These are phyloP conservation scores for Lepiota brunneoincarnata DNA, from an alignment of 768 basidiomycete genomes.

Conservation along the genomic window DNA sequence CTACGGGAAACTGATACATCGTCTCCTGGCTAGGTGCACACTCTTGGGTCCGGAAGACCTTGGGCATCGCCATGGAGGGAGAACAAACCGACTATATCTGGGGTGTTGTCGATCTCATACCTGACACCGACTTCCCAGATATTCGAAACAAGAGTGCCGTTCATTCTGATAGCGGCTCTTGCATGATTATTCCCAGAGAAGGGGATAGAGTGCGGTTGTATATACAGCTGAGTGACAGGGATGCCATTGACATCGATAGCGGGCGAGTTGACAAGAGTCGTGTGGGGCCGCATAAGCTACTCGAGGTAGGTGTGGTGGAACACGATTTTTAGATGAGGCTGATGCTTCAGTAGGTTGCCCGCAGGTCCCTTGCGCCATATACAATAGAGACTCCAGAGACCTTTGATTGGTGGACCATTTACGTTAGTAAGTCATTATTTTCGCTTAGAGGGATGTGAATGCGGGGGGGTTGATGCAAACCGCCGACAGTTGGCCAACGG, in stretches of 20 bases:
- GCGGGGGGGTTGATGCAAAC: background rate
- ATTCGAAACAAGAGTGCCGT: slow-evolving; percentile 62
- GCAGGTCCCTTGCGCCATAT: slow-evolving; percentile 57
- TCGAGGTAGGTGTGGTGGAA: slow-evolving; percentile 39
- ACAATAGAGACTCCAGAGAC: slow-evolving; percentile 42
- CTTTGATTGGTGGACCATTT: slow-evolving; percentile 74
- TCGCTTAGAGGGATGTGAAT: background rate
- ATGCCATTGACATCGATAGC: slow-evolving; percentile 38
- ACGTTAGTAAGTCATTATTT: slow-evolving; percentile 47
- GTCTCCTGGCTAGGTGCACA: slow-evolving; percentile 56
- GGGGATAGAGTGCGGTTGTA: slow-evolving; percentile 68
- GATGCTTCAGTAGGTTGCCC: slow-evolving; percentile 41
- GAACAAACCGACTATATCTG: slow-evolving; percentile 77
- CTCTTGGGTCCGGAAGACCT: slow-evolving; percentile 74
- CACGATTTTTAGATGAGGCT: background rate
- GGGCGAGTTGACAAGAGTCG: slow-evolving; percentile 54
- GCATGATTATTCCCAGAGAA: slow-evolving; percentile 76
- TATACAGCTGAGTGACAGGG: slow-evolving; percentile 57
- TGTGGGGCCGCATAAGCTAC: slow-evolving; percentile 46
- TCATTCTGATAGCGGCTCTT: slow-evolving; percentile 67
- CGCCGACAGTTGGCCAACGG: slow-evolving; percentile 61
- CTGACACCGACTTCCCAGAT: slow-evolving; percentile 77
- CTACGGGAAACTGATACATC: slow-evolving; percentile 1
- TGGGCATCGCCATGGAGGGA: slow-evolving; percentile 72
- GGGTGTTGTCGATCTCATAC: slow-evolving; percentile 76